A percentile compares a stretch with the other conserved stretches of the same genome.
Conservation (phyloP, 148 eudicot genomes). For the Euryodendron excelsum region DNA sequence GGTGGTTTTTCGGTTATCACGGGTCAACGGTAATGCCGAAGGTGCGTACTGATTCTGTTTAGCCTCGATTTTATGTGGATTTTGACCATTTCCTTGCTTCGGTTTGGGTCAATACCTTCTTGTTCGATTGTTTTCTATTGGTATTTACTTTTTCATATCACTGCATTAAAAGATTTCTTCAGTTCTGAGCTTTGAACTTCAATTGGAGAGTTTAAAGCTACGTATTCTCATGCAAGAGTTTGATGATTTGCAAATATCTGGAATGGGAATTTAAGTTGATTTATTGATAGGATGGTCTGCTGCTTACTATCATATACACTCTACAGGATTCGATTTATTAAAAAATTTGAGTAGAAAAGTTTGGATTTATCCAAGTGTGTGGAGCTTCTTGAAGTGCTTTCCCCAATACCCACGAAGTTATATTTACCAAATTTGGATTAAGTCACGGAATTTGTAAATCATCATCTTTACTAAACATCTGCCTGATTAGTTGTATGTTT, state of each 20-base stretch:
- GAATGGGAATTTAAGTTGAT: neutral
- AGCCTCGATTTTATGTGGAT: neutral
- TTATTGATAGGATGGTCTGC: neutral
- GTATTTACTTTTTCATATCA: neutral
- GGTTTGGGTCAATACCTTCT: neutral
- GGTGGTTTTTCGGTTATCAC: neutral
- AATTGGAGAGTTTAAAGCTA: neutral
- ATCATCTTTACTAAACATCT: neutral
- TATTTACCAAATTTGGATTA: neutral
- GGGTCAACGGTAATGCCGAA: neutral
- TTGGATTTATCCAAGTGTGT: neutral
- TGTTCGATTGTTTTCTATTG: neutral
- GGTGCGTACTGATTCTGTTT: neutral
- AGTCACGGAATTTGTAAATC: neutral
- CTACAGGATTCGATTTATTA: neutral
- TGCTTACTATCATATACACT: neutral
- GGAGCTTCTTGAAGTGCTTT: neutral
- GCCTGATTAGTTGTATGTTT: neutral
- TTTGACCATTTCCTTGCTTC: neutral
- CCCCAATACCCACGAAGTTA: neutral
- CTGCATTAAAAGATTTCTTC: neutral
- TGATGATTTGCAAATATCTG: neutral
- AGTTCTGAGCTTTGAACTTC: neutral
- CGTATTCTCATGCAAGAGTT: neutral
- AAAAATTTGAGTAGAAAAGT: neutral